Conservation (phyloP, 179 eudicot species). For the Corrigiola litoralis region DNA sequence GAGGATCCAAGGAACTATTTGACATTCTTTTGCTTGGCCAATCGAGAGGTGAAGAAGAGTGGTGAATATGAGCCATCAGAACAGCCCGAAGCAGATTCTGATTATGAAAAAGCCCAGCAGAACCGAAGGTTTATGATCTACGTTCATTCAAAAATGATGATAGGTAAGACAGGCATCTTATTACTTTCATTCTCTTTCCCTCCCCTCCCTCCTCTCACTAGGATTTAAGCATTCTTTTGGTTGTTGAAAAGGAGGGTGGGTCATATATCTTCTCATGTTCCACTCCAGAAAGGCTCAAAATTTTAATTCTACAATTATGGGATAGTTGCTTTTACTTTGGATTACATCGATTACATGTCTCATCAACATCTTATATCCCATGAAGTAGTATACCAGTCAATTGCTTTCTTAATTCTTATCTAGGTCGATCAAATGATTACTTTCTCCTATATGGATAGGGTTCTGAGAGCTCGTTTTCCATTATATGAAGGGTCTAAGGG, state of each 20-base stretch:
- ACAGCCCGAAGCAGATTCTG: constrained; percentile 42
- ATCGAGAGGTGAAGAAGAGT: constrained; percentile 40
- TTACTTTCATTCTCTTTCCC: neutral
- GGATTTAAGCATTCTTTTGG: neutral
- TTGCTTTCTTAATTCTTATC: too few species aligned
- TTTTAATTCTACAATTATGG: too few species aligned
- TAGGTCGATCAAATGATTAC: too few species aligned
- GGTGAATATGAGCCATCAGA: constrained; percentile 54
- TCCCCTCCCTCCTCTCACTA: neutral
- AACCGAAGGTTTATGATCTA: constrained; percentile 57
- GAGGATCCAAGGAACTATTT: constrained; percentile 53
- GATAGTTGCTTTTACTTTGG: too few species aligned
- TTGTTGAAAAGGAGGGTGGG: neutral
- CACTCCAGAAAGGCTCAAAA: neutral
- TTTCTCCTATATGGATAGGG: too few species aligned
- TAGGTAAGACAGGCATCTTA: constrained; percentile 31
- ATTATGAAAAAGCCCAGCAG: constrained; percentile 45
- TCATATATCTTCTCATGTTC: too few species aligned
- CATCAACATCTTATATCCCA: too few species aligned
- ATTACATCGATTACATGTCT: too few species aligned
- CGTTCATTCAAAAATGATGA: constrained; percentile 64
- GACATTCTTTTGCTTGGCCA: constrained; percentile 57
- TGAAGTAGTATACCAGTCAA: too few species aligned
- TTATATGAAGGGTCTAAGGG: too few species aligned
- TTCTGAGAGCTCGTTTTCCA: too few species aligned